A percentile compares a stretch with the other conserved stretches of the same genome.
These are phyloP conservation scores for Lolium multiflorum DNA, from an alignment of 176 grass and related monocot genomes.

Conservation along the genomic window DNA sequence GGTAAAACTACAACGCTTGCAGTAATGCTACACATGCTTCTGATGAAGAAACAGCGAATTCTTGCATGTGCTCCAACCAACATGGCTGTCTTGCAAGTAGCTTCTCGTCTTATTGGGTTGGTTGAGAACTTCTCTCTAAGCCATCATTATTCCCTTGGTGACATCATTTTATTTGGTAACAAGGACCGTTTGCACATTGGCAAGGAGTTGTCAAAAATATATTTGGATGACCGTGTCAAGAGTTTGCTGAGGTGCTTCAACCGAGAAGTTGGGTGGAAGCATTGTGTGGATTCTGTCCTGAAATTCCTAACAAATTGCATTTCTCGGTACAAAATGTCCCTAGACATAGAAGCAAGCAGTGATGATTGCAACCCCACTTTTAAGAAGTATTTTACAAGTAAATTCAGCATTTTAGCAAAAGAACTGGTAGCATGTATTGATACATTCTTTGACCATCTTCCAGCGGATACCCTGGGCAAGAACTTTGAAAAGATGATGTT, in stretches of 20 bases:
- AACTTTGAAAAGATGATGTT: slow-evolving; percentile 55
- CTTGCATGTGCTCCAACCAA: slow-evolving; percentile 86
- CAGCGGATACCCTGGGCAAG: slow-evolving; percentile 50
- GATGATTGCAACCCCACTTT: slow-evolving; percentile 41
- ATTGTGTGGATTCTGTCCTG: slow-evolving; percentile 51
- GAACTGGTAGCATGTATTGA: slow-evolving; percentile 49
- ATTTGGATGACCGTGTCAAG: slow-evolving; percentile 67
- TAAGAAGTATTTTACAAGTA: slow-evolving; percentile 57
- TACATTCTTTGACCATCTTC: slow-evolving; percentile 61
- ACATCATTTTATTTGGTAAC: slow-evolving; percentile 85
- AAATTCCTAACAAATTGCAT: slow-evolving; percentile 55
- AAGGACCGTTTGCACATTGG: slow-evolving; percentile 71
- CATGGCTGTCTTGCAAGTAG: slow-evolving; percentile 79
- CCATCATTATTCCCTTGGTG: slow-evolving; percentile 52
- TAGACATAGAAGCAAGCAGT: slow-evolving; percentile 30
- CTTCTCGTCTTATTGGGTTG: slow-evolving; percentile 69
- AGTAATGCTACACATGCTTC: slow-evolving; percentile 62
- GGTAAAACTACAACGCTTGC: slow-evolving; percentile 88
- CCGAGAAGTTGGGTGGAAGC: slow-evolving; percentile 57
- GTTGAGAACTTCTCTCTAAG: slow-evolving; percentile 42
- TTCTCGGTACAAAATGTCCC: slow-evolving; percentile 52
- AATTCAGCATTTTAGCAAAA: slow-evolving; percentile 44
- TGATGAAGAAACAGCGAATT: slow-evolving; percentile 63
- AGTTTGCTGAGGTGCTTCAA: slow-evolving; percentile 55
- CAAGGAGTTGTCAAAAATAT: slow-evolving; percentile 59